phyloP scores from a whole-genome alignment of 768 basidiomycete genomes.

The Calocybe indica region DNA sequence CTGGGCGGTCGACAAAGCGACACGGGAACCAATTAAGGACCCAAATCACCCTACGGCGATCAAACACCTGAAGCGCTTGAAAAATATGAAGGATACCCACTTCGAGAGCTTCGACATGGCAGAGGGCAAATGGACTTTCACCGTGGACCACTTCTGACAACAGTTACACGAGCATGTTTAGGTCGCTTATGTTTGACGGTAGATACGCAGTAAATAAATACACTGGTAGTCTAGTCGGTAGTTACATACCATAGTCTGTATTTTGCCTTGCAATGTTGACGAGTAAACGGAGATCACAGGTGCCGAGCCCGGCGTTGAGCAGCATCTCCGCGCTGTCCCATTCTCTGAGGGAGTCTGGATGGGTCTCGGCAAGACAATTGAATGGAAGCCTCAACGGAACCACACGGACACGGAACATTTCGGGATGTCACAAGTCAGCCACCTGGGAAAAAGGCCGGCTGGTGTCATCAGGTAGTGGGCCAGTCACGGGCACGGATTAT shows the following conservation, averaged over 20 bases:
- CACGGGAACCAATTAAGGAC: constrained; percentile 86
- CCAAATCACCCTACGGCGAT: constrained; percentile 58
- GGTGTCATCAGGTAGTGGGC: neutral
- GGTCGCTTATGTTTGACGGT: neutral
- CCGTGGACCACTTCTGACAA: constrained; percentile 83
- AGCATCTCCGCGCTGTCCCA: neutral
- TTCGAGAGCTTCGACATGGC: constrained; percentile 77
- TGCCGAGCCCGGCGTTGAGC: no score
- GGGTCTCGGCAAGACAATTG: neutral
- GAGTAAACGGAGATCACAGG: neutral
- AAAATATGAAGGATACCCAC: constrained; percentile 78
- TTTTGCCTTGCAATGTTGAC: constrained; percentile 3
- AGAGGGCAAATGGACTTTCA: constrained; percentile 90
- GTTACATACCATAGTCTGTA: constrained; percentile 10
- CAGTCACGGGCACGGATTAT: neutral
- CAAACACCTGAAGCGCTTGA: constrained; percentile 75
- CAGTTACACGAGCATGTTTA: neutral
- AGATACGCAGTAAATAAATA: neutral
- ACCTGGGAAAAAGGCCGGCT: neutral
- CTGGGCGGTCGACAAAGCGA: constrained; percentile 90
- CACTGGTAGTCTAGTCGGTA: constrained; percentile 7
- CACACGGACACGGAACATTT: neutral
- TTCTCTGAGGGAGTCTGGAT: neutral
- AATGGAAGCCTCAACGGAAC: no score
- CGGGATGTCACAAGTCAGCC: neutral